Evolutionary conservation across 2,329 filamentous ascomycete genomes (phyloP).

Genomic region (Aotearoamyces nothofagi): DNA sequence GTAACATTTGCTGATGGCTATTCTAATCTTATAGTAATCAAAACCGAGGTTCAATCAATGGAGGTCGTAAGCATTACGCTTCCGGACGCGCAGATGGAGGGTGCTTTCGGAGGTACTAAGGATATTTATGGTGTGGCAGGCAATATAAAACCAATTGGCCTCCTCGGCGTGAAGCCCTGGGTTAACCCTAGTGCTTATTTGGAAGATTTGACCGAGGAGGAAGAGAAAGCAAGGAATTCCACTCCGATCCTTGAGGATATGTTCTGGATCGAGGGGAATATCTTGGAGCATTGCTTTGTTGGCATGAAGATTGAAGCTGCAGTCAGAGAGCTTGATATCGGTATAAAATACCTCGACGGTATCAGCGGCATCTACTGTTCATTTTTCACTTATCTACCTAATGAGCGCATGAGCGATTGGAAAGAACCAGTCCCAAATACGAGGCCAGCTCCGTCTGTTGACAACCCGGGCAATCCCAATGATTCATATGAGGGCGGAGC

Average conservation of each 20-base stretch:
- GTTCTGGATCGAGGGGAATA: constrained; percentile 54
- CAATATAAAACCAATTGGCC: constrained; percentile 27
- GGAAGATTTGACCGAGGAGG: constrained; percentile 14
- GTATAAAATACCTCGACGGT: constrained; percentile 48
- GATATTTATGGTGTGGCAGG: constrained; percentile 19
- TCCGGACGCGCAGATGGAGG: constrained; percentile 25
- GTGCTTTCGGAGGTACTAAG: constrained; percentile 28
- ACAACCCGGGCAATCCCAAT: too few relatives aligned
- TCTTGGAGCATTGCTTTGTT: constrained; percentile 38
- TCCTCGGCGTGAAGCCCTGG: constrained; percentile 26
- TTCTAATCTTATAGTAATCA: constrained; percentile 26
- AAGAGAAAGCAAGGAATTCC: constrained; percentile 11
- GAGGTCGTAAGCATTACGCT: constrained; percentile 39
- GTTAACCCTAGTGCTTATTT: constrained; percentile 20
- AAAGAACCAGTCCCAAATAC: constrained; percentile 31
- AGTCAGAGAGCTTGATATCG: constrained; percentile 41
- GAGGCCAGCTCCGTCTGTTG: constrained; percentile 11
- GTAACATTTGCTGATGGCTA: too few relatives aligned
- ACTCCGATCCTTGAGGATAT: constrained; percentile 24
- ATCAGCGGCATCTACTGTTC: constrained; percentile 38
- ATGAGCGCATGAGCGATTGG: constrained; percentile 54
- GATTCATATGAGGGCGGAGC: too few relatives aligned
- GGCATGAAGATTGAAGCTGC: constrained; percentile 48
- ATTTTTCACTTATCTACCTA: constrained; percentile 50
- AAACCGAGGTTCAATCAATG: constrained; percentile 38